Evolutionary conservation across 495 filamentous ascomycete species (phyloP), one percentile per base, ranked within the genome.

Genomic region (Cercophora sp.): DNA sequence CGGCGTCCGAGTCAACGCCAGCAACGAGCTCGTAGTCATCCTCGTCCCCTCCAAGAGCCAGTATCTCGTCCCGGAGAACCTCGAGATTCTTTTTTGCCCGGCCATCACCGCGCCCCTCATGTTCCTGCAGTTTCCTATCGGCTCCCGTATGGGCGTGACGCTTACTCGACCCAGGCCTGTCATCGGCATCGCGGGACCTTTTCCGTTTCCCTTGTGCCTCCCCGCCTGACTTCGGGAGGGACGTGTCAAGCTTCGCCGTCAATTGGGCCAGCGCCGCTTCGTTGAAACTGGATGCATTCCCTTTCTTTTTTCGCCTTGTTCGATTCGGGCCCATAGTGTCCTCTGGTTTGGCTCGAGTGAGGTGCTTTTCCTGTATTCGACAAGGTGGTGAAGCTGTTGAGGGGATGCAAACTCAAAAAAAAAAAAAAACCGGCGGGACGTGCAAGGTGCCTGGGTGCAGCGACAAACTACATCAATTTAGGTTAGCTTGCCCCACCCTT

Each of bases 41-140:
- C 62, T 89, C 79, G 23, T 85, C 86, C 19, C 89, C 89, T 16
- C 88, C 89, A 32, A 94, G 75, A 18, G 83, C 85, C 48, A 82
- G 63, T 56, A 94, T 88, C 58, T 91, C 88, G 55, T 85, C 79
- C 25, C 87, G 75, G 27, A 88, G 68, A 11, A 53, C n/a, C 64
- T 65, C 49, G 53, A 46, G 60, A 6, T 42, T 20, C n/a, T 68
- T 49, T 57, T 48, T 67, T 64, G 52, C 25, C 27, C 43, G 46
- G 19, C 31, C 48, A 23, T 60, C 57, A 8, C 36, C 48, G 19
- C 25, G 11, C n/a, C 26, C 42, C 0, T 44, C 24, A 18, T 31
- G 16, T 25, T 52, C 42, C 35, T 10, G 48, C 27, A 54, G 63
- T 50, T 18, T 69, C 61, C n/a, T n/a, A n/a, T 47, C 70, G 52